phyloP scores from a whole-genome alignment of 1,139 yeast genomes.

The Barnettozyma hawaiiensis region DNA sequence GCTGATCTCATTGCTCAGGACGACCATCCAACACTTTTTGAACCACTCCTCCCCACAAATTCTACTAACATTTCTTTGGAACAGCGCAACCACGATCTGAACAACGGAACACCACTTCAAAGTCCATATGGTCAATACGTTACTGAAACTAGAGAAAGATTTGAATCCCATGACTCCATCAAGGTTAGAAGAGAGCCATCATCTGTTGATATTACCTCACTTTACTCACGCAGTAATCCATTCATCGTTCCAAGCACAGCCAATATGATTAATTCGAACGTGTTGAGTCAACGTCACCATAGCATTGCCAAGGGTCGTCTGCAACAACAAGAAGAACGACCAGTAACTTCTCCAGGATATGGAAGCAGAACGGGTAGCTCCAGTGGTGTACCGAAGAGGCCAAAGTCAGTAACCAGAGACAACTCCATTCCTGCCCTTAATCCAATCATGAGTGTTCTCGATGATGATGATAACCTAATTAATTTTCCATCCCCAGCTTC shows the following conservation, averaged over 20 bases:
- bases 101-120: not conserved
- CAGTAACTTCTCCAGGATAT: not conserved
- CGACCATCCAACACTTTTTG: slow-evolving; percentile 5
- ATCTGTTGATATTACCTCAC: slow-evolving; percentile 24
- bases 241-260: slow-evolving; percentile 8
- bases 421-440: not conserved
- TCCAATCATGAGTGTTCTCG: slow-evolving; percentile 3
- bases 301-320: not conserved
- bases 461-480: not conserved
- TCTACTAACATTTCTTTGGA: slow-evolving; percentile 5
- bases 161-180: slow-evolving; percentile 22
- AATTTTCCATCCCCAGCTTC: not conserved
- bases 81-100: not conserved
- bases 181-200: slow-evolving; percentile 20
- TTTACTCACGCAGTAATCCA: slow-evolving; percentile 14
- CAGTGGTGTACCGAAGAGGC: not conserved
- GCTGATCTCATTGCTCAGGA: slow-evolving; percentile 1
- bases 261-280: slow-evolving; percentile 1
- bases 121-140: not conserved
- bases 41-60: slow-evolving; percentile 9
- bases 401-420: not conserved
- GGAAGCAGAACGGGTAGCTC: not conserved
- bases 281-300: slow-evolving; percentile 9
- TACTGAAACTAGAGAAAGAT: slow-evolving; percentile 10
- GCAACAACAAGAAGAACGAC: not conserved